A percentile compares a stretch with the other conserved stretches of the same genome.
Conservation (phyloP, 2,329 filamentous ascomycete species). For the Xenoacremonium recifei region DNA sequence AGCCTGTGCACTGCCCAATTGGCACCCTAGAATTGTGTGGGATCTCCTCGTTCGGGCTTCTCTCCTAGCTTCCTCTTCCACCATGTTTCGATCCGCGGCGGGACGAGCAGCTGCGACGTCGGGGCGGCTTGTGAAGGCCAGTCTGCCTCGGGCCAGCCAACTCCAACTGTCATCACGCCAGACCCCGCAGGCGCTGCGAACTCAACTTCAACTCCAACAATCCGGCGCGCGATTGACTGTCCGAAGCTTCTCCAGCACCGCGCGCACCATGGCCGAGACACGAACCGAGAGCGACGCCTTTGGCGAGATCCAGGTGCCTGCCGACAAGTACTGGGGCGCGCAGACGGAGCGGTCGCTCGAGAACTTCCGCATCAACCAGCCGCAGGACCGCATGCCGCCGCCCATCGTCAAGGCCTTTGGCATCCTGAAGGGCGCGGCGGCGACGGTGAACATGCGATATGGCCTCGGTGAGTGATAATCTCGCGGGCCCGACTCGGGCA, state of each 20-base stretch:
- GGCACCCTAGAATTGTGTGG: too few relatives aligned
- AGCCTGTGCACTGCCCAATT: too few relatives aligned
- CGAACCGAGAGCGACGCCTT: slow-evolving; percentile 96
- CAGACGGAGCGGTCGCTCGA: slow-evolving; percentile 94
- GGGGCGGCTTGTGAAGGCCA: background rate
- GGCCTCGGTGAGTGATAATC: slow-evolving; percentile 65
- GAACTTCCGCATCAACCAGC: slow-evolving; percentile 99
- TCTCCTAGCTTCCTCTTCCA: too few relatives aligned
- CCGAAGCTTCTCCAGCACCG: slow-evolving; percentile 40
- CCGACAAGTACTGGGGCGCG: slow-evolving; percentile 97
- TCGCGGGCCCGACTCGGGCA: background rate
- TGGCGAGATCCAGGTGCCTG: slow-evolving; percentile 88
- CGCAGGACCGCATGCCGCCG: slow-evolving; percentile 95
- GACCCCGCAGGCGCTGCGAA: background rate
- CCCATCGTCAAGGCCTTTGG: slow-evolving; percentile 92
- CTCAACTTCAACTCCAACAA: background rate
- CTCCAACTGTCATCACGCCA: background rate
- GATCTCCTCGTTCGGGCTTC: too few relatives aligned
- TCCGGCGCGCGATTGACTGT: background rate
- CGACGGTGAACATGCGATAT: slow-evolving; percentile 91
- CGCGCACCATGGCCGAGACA: slow-evolving; percentile 53
- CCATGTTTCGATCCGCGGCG: too few relatives aligned
- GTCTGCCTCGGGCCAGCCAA: background rate
- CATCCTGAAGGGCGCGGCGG: slow-evolving; percentile 94
- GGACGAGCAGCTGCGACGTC: too few relatives aligned